Evolutionary conservation across 148 eudicot species (phyloP), one percentile per base, ranked within the genome.

Genomic region (Oxyria digyna): DNA sequence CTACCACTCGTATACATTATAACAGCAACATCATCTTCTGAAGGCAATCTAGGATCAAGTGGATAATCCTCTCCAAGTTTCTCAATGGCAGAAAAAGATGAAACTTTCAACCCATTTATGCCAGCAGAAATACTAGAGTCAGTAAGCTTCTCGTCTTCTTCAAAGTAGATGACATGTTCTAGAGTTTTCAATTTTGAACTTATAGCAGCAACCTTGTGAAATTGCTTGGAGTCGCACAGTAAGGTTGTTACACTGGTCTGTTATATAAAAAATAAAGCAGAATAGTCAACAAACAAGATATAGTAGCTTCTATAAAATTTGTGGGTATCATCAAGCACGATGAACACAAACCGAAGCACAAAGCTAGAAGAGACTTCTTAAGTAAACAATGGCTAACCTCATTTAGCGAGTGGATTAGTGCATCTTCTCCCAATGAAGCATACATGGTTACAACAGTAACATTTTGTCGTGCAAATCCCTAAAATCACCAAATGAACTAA

Each of bases 1-100:
- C 98, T 93, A 70, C 98, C 96, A 85, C 98, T 93, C 32, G 96
- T 93, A 78, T 93, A 93, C 98, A 93, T 93, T 67, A 93, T 69
- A 69, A 93, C 96, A 45, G 98, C 98, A 79, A 93, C 75, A 75
- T 93, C 96, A 48, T 75, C 80, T 78, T 93, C 88, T 74, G 86
- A 76, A 67, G 98, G 98, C 55, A 90, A 71, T 67, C 80, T 80
- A 75, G 98, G 83, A 32, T 37, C 74, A 71, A 75, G 62, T 71
- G 92, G 83, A 77, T 71, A 72, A 45, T 73, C 79, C 74, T 78
- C 83, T 72, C 98, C 98, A 71, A 85, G 81, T 68, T 85, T 81
- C 82, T 87, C 96, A 77, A 93, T 89, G 77, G 86, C 96, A 20
- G 63, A 43, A 69, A 90, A 85, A 71, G 90, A 77, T 45, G 84